Evolutionary conservation across 805 yeast species (phyloP).

Genomic region (Teunomyces tritomae): DNA sequence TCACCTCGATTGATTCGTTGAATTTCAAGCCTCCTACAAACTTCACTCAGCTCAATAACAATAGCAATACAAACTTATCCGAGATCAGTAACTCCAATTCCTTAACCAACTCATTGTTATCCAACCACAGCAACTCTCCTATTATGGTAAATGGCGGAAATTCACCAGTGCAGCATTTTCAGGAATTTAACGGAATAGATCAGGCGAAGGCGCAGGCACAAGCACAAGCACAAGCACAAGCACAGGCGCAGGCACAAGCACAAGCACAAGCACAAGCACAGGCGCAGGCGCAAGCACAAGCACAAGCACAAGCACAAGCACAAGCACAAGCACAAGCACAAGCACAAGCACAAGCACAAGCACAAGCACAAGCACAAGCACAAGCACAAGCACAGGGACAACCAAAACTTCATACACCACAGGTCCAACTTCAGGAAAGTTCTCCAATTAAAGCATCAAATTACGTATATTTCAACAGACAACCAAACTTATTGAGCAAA

Average conservation of each 20-base stretch:
- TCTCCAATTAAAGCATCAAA: slow-evolving; percentile 24
- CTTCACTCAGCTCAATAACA: slow-evolving; percentile 41
- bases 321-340: slow-evolving; percentile 1
- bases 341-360: slow-evolving; percentile 11
- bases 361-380: slow-evolving; percentile 11
- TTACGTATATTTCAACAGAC: slow-evolving; percentile 74
- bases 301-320: slow-evolving; percentile 5
- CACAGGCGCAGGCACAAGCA: slow-evolving; percentile 10
- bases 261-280: slow-evolving; percentile 11
- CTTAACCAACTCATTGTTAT: slow-evolving; percentile 18
- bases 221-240: slow-evolving; percentile 12
- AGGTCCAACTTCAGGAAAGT: slow-evolving; percentile 6
- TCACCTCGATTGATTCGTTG: slow-evolving; percentile 38
- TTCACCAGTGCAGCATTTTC: slow-evolving; percentile 5
- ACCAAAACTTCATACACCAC: slow-evolving; percentile 13
- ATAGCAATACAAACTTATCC: slow-evolving; percentile 38
- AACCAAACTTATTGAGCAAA: slow-evolving; percentile 75
- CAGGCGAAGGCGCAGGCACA: slow-evolving; percentile 12
- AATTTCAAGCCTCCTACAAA: slow-evolving; percentile 39
- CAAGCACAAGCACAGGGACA: slow-evolving; percentile 10
- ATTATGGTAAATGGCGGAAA: slow-evolving; percentile 5
- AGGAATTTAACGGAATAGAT: slow-evolving; percentile 6
- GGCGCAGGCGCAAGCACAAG: slow-evolving; percentile 11
- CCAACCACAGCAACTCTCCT: slow-evolving; percentile 12
- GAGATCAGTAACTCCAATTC: slow-evolving; percentile 31